Evolutionary conservation across 148 eudicot genomes (phyloP).

Genomic region (Rhododendron simsii): DNA sequence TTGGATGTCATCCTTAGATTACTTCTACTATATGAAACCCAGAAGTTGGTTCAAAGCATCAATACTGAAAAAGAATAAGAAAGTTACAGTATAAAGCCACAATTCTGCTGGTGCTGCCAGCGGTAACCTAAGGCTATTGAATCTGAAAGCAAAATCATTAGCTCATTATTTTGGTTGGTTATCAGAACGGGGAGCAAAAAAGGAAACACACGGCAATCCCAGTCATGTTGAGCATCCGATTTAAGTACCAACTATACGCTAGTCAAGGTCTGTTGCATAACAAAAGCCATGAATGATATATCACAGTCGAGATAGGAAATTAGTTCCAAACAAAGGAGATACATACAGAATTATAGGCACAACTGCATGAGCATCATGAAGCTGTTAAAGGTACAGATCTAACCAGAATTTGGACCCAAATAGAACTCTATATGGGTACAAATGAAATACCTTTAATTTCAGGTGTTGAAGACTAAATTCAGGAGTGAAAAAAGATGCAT

Average conservation of each 20-base stretch:
- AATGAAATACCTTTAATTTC: not conserved
- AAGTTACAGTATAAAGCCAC: not conserved
- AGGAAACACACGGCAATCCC: not conserved
- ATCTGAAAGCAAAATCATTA: not conserved
- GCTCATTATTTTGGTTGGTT: not conserved
- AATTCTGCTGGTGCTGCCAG: not conserved
- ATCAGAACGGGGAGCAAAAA: not conserved
- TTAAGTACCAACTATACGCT: not conserved
- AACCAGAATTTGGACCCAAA: not conserved
- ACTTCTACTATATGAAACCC: not conserved
- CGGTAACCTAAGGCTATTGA: not conserved
- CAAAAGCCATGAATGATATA: not conserved
- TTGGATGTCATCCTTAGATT: not conserved
- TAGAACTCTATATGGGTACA: not conserved
- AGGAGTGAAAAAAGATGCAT: not conserved
- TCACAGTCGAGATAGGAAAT: not conserved
- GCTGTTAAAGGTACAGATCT: not conserved
- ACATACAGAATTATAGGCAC: not conserved
- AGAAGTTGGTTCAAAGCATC: not conserved
- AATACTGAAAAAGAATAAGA: not conserved
- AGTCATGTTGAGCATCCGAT: not conserved
- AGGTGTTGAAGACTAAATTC: not conserved
- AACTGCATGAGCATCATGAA: not conserved
- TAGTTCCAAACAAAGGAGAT: not conserved
- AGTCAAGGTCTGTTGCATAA: not conserved